Evolutionary conservation across 192 early-diverging fungal genomes (phyloP).

Genomic region (Mortierella antarctica): DNA sequence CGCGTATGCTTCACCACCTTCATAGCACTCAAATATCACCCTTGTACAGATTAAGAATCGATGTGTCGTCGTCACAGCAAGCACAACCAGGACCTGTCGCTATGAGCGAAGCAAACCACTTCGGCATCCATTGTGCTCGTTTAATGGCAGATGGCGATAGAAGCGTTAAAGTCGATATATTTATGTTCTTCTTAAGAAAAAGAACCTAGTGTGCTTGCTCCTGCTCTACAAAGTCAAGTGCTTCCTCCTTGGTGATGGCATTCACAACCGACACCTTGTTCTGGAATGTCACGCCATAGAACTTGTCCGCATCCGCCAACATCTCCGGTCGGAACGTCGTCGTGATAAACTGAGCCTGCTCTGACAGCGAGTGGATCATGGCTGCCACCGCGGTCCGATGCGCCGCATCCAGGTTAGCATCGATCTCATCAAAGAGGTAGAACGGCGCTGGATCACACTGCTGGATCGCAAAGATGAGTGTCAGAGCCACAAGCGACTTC

Average conservation of each 20-base stretch:
- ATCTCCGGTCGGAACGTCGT: constrained; percentile 99
- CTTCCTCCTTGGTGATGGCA: constrained; percentile 75
- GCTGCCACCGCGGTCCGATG: constrained; percentile 94
- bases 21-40: too few relatives aligned
- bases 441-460: constrained; percentile 98
- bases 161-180: too few relatives aligned
- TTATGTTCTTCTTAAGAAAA: not conserved
- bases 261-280: constrained; percentile 94
- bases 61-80: too few relatives aligned
- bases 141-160: too few relatives aligned
- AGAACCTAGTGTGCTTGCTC: constrained; percentile 36
- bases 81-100: too few relatives aligned
- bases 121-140: too few relatives aligned
- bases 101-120: too few relatives aligned
- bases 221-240: constrained; percentile 74
- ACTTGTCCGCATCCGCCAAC: constrained; percentile 91
- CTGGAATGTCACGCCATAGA: constrained; percentile 97
- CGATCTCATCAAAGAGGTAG: constrained; percentile 99
- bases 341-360: constrained; percentile 94
- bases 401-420: constrained; percentile 95
- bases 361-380: constrained; percentile 92
- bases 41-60: too few relatives aligned
- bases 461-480: constrained; percentile 98
- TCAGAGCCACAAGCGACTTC: constrained; percentile 96
- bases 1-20: too few relatives aligned